These are phyloP conservation scores for Prunus persica DNA, from an alignment of 306 rosid species.

Conservation along the genomic window Prunus_persica_NCBIv2 NC_034011.1:4178501-4179000, in stretches of 20 bases:
- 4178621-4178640: constrained; percentile 29
- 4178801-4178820: background rate
- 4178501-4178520: background rate
- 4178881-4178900: background rate
- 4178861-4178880: background rate
- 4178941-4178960: background rate
- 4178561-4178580: background rate
- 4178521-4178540: background rate
- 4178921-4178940: background rate
- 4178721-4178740: too few relatives aligned
- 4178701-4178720: too few relatives aligned
- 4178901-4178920: background rate
- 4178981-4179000: too few relatives aligned
- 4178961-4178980: background rate
- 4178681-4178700: too few relatives aligned
- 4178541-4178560: constrained; percentile 2
- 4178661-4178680: background rate
- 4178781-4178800: background rate
- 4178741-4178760: background rate
- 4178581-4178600: constrained; percentile 54
- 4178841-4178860: background rate
- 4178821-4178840: background rate
- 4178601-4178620: constrained; percentile 45
- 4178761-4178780: background rate
- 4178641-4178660: background rate